Evolutionary conservation across 495 filamentous ascomycete species (phyloP).

Genomic region (Aspergillus egyptiacus): DNA sequence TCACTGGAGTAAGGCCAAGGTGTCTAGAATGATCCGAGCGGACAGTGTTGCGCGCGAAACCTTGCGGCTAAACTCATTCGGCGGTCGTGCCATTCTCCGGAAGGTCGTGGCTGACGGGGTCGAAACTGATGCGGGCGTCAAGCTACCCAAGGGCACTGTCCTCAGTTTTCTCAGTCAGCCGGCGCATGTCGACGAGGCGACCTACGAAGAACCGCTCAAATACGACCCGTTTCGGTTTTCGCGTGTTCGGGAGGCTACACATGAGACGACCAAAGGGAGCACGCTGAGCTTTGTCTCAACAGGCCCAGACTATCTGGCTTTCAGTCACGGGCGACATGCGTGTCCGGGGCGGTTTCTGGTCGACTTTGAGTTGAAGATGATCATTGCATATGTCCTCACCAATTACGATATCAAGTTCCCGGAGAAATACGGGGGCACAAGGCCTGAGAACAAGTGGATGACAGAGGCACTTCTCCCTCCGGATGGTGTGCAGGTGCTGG

Average conservation of each 20-base stretch:
- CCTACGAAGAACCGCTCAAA: constrained; percentile 23
- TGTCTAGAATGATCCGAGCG: constrained; percentile 26
- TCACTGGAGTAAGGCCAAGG: constrained; percentile 28
- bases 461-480: constrained; percentile 26
- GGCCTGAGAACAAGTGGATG: constrained; percentile 27
- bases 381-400: constrained; percentile 24
- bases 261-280: background rate
- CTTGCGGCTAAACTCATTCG: constrained; percentile 30
- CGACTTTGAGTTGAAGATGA: constrained; percentile 25
- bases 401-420: constrained; percentile 26
- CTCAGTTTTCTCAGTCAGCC: constrained; percentile 26
- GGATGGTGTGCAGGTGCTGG: constrained; percentile 20
- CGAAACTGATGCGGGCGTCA: constrained; percentile 22
- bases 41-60: constrained; percentile 41
- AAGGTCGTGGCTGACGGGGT: constrained; percentile 24
- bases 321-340: constrained; percentile 12
- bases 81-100: constrained; percentile 24
- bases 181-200: constrained; percentile 25
- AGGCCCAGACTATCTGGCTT: constrained; percentile 12
- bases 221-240: constrained; percentile 36
- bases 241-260: constrained; percentile 11
- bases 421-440: constrained; percentile 18
- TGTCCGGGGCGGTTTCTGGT: constrained; percentile 22
- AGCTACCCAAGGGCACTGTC: constrained; percentile 28
- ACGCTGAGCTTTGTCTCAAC: constrained; percentile 18